Evolutionary conservation across 345 rosid species (phyloP), one percentile per base, ranked within the genome.

Genomic region (Citrus unshiu): DNA sequence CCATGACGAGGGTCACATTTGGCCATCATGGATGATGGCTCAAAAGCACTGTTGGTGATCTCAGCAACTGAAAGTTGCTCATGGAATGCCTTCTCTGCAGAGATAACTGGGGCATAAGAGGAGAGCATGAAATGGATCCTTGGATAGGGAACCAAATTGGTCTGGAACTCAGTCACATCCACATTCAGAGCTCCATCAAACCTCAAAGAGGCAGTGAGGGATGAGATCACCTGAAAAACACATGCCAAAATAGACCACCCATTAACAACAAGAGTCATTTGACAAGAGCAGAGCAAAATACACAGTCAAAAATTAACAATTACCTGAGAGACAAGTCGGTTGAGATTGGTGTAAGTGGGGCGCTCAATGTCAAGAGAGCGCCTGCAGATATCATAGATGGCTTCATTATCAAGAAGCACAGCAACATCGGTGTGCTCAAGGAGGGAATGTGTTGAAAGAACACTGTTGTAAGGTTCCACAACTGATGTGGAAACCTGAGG

Each of bases 101-200:
- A 89, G 72, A 89, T 89, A 43, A 89, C 92, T 0, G 92, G 92
- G 18, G 92, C 92, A 74, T 85, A 87, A 3, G 92, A 89, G 62
- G 89, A 89, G 78, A 89, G 89, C 92, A 89, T 89, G 78, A 89
- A 89, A 70, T 89, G 92, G 83, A 89, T 89, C 77, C 92, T 85
- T 1, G 90, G 90, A 83, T 89, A 87, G 6, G 92, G 92, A 43
- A 89, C 90, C 72, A 89, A 79, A 85, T 89, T 89, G 69, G 90
- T 89, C 84, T 89, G 90, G 89, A 89, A 89, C 82, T 89, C 92
- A 2, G 90, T 89, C 69, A 89, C 92, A 62, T 89, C 92, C 59
- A 89, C 92, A 58, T 89, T 89, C 73, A 89, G 74, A 76, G 92
- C 92, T 21, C 92, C 90, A 78, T 89, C 92, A 59, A 89, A 89